phyloP scores from a whole-genome alignment of 805 yeast species.

The Sugiyamaella americana region DNA sequence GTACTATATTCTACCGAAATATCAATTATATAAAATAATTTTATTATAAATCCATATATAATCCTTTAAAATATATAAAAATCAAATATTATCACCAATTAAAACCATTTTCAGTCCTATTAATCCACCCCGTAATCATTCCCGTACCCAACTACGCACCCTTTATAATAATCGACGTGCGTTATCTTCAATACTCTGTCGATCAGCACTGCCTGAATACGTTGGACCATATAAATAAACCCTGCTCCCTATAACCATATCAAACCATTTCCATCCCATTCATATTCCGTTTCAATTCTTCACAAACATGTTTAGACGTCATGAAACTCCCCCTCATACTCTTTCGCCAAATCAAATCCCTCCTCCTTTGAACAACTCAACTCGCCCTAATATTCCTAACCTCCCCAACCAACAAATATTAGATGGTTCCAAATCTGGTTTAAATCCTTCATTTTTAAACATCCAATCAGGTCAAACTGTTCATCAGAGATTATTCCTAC shows the following conservation, averaged over 20 bases:
- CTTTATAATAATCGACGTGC: background rate
- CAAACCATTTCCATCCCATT: too few relatives aligned
- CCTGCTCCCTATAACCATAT: too few relatives aligned
- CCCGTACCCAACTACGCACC: background rate
- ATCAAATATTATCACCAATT: too few relatives aligned
- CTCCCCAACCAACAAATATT: background rate
- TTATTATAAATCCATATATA: too few relatives aligned
- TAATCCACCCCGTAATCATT: too few relatives aligned
- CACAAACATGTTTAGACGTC: background rate
- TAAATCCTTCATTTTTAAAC: conserved; percentile 25
- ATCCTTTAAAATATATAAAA: too few relatives aligned
- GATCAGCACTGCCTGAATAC: background rate
- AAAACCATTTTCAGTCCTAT: too few relatives aligned
- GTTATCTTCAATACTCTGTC: background rate
- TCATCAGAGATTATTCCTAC: conserved; percentile 29
- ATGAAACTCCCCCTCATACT: background rate
- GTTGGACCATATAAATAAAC: background rate
- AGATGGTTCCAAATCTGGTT: background rate
- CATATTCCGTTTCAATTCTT: background rate
- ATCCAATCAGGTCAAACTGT: conserved; percentile 24
- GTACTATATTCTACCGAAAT: too few relatives aligned
- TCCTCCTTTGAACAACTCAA: background rate
- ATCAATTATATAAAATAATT: too few relatives aligned
- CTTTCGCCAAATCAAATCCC: background rate
- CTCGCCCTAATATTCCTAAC: too few relatives aligned